Evolutionary conservation across 2,329 filamentous ascomycete species (phyloP), one percentile per base, ranked within the genome.

Genomic region (Aspergillus nomiae): DNA sequence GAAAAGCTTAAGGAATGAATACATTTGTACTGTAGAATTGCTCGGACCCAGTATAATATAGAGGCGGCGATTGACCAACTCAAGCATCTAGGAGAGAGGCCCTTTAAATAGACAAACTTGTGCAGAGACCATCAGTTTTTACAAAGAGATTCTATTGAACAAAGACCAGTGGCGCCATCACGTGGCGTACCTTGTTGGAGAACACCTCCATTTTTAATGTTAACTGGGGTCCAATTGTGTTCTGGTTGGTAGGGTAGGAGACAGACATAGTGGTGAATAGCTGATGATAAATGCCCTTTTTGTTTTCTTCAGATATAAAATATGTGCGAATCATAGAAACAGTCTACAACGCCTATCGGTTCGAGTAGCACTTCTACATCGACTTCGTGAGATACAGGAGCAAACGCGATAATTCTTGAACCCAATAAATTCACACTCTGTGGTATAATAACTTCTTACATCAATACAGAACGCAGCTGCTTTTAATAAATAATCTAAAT

Each of bases 401-500:
- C 4, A 14, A 28, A 16, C 8, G 28, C 30, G 26, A 55, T 54
- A 14, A 14, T 38, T 36, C 32, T 38, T 36, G 14, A 48, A 28
- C 32, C 28, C 28, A 57, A 24, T 32, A 36, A 16, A 45, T 21
- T 57, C 36, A 45, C 55, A 45, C 34, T 12, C 55, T 26, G 28
- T 57, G 55, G 36, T 43, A 57, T 43, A 57, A 57, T 21, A 43
- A 57, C 48, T 32, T 51, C 28, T 51, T 11, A 24, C 7, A 46
- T 21, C 14, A 26, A 57, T 36, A 43, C 51, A 57, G 19, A 45
- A 45, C 19, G 26, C 55, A 45, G 11, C 9, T 46, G 38, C 30
- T 41, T 58, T 58, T 50, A 21, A 21, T n/a, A 19, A 11, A 4
- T 55, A 41, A 62, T 68, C 65, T 75, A 80, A 56, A 98, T 90